Evolutionary conservation across 257 asterid genomes (phyloP).

Genomic region (Fraxinus quadrangulata): DNA sequence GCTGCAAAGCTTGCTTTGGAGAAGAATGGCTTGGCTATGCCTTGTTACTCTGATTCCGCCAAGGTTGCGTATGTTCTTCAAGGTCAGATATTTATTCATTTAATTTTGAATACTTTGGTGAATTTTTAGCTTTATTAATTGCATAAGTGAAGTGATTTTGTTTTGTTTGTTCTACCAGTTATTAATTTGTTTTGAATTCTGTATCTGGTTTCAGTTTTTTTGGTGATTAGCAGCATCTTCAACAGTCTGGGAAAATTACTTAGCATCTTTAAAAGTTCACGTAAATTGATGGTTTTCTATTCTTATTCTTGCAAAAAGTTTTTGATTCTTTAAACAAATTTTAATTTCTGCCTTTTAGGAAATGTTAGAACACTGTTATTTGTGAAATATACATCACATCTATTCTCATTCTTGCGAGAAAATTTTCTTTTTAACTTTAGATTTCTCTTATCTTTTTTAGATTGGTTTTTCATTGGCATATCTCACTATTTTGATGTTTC

Average conservation of each 20-base stretch:
- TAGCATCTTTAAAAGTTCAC: not conserved
- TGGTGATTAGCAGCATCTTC: no score
- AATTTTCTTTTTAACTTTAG: no score
- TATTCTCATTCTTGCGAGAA: not conserved
- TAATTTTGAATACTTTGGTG: no score
- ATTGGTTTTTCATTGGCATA: not conserved
- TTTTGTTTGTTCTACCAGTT: no score
- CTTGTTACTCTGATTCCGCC: slow-evolving; percentile 69
- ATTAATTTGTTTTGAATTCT: no score
- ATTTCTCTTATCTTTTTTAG: not conserved
- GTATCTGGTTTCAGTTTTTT: no score
- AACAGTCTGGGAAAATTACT: no score
- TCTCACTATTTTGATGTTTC: no score
- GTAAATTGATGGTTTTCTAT: not conserved
- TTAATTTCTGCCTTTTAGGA: not conserved
- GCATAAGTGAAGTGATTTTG: no score
- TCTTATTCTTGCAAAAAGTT: not conserved
- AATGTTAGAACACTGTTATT: not conserved
- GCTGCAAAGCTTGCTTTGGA: slow-evolving; percentile 67
- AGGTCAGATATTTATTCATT: slow-evolving; percentile 35
- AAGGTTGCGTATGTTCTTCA: slow-evolving; percentile 77
- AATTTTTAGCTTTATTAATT: no score
- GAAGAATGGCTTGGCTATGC: slow-evolving; percentile 62
- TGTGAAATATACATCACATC: no score
- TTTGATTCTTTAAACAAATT: no score